These are phyloP conservation scores for Xanthoceras sorbifolium DNA, from an alignment of 345 rosid species.

Conservation along the genomic window DNA sequence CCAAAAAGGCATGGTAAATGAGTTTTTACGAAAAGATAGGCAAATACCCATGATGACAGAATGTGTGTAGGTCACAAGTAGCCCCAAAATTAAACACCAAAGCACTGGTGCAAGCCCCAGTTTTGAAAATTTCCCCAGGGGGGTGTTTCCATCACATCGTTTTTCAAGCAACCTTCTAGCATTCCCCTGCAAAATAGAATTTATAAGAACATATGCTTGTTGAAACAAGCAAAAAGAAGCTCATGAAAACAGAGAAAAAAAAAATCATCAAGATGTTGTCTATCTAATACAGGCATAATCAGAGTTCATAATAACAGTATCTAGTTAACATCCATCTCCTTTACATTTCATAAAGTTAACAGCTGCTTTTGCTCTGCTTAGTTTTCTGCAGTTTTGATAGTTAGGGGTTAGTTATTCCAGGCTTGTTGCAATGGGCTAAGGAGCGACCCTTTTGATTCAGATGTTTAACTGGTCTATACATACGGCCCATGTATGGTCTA, in stretches of 20 bases:
- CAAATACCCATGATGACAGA: slow-evolving; percentile 74
- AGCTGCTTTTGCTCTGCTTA: not conserved
- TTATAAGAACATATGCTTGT: not conserved
- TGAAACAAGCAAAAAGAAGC: not conserved
- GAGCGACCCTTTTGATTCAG: not conserved
- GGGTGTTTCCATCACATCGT: slow-evolving; percentile 68
- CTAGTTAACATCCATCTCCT: not conserved
- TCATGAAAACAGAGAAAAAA: not conserved
- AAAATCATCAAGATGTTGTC: not conserved
- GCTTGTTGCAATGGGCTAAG: not conserved
- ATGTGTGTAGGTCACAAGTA: slow-evolving; percentile 64
- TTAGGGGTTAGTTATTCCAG: not conserved
- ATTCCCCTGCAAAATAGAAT: slow-evolving; percentile 68
- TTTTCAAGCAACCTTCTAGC: slow-evolving; percentile 89
- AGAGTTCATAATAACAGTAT: not conserved
- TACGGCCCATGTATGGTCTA: not conserved
- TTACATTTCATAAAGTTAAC: not conserved
- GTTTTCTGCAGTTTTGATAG: not conserved
- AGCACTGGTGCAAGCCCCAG: slow-evolving; percentile 87
- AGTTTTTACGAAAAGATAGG: slow-evolving; percentile 21
- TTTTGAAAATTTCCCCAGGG: slow-evolving; percentile 75
- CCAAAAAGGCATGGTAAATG: slow-evolving; percentile 16
- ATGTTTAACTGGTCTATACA: not conserved
- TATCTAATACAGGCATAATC: not conserved
- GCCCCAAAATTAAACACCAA: slow-evolving; percentile 64